Base-by-base conservation (phyloP, 2,329 filamentous ascomycete species). In the Allantophomopsis lycopodina region DNA sequence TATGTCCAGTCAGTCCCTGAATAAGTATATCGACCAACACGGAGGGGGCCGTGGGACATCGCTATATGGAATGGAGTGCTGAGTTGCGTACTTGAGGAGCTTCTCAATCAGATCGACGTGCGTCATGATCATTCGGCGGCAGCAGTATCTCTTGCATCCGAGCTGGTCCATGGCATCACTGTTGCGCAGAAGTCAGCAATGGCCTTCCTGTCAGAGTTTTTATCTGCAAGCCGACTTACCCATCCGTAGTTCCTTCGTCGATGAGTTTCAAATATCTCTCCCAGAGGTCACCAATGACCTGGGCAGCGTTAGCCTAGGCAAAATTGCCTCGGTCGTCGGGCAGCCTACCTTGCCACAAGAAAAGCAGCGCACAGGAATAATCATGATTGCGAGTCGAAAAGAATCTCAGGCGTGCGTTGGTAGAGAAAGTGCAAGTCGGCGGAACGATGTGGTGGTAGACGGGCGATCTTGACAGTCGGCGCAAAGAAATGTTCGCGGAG, bases 31-130 rank as follows among this genome's bases (percentile, higher is more conserved):
- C n/a, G 32, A 14, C 12, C 6, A 14, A 12, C 7, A 14, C 7
- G 16, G 6, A 8, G 32, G 14, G 32, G 32, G 14, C 32, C n/a
- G 32, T 28, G 23, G 11, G 23, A 28, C 3, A 34, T 34, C 7
- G 32, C 6, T 34, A 13, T 3, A 14, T 14, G 16, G 8, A 5
- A 20, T 20, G 32, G 13, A n/a, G 23, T 35, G 46, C 5, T 28
- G 23, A 28, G 18, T 20, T 28, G 23, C 51, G 51, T 79, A 94
- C 84, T 89, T 85, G 49, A 98, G 76, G 38, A 98, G 76, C 66
- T 98, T 98, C 71, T 98, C 91, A 53, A 98, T 95, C 46, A 98
- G 71, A 60, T 98, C 91, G 54, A 98, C 91, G 64, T 98, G 91
- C 44, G 91, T 98, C 83, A 98, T 95, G 62, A 98, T 79, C 91